A percentile compares a stretch with the other conserved stretches of the same genome.
Evolutionary conservation across 306 rosid genomes (phyloP).

Genomic region (Rubus idaeus): DNA sequence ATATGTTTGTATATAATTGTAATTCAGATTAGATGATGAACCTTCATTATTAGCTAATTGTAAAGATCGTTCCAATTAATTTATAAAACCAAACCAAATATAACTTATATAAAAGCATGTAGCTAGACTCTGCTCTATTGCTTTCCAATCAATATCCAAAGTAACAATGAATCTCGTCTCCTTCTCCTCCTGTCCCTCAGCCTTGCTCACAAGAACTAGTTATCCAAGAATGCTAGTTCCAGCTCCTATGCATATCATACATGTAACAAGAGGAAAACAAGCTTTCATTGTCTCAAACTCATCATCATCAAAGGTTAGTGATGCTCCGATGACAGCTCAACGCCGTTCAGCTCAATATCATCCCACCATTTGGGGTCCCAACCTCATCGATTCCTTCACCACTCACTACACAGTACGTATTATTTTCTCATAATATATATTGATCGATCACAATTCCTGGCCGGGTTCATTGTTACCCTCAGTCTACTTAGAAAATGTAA

Average conservation of each 20-base stretch:
- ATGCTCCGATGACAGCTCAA: neutral
- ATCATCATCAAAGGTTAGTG: neutral
- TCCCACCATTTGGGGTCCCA: conserved; percentile 27
- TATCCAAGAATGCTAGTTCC: neutral
- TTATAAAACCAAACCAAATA: too few species aligned
- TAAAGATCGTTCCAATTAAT: too few species aligned
- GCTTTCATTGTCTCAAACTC: neutral
- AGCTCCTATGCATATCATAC: neutral
- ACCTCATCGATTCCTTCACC: conserved; percentile 28
- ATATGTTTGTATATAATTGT: too few species aligned
- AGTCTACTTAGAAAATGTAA: too few species aligned
- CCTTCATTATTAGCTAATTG: too few species aligned
- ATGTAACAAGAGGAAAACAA: neutral
- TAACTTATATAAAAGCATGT: too few species aligned
- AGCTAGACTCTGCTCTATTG: too few species aligned
- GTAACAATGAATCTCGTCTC: too few species aligned
- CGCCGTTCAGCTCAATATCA: conserved; percentile 31
- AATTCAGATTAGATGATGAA: too few species aligned
- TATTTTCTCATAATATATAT: neutral
- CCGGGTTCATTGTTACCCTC: too few species aligned
- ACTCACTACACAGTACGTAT: conserved; percentile 15
- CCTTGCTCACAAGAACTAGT: neutral
- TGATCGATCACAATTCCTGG: neutral
- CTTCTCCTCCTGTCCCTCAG: neutral
- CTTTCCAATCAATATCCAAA: too few species aligned